phyloP scores from a whole-genome alignment of 805 yeast genomes.

The Yamadazyma olivae region DNA sequence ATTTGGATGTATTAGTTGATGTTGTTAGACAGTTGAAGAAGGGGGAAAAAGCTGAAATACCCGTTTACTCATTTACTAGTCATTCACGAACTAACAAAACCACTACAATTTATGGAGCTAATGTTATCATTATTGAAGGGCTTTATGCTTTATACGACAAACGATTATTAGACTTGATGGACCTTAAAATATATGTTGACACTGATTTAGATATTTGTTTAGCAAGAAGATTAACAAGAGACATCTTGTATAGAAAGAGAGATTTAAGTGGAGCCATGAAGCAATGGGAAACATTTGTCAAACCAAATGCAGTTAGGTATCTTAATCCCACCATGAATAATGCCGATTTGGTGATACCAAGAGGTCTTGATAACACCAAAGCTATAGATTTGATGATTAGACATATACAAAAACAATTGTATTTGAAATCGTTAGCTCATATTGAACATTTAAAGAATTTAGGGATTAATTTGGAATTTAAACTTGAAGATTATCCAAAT shows the following conservation, averaged over 20 bases:
- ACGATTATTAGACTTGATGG: constrained; percentile 71
- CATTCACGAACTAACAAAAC: constrained; percentile 65
- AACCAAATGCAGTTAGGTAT: constrained; percentile 80
- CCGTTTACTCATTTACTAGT: constrained; percentile 59
- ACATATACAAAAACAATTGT: constrained; percentile 73
- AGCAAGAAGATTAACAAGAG: constrained; percentile 84
- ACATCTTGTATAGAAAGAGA: constrained; percentile 81
- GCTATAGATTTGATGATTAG: constrained; percentile 79
- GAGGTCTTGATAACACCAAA: constrained; percentile 77
- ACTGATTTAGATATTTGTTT: constrained; percentile 92
- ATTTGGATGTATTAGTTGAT: constrained; percentile 65
- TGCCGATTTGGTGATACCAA: constrained; percentile 89
- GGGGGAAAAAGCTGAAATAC: constrained; percentile 51
- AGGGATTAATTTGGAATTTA: constrained; percentile 41
- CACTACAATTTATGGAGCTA: constrained; percentile 88
- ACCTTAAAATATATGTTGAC: constrained; percentile 85
- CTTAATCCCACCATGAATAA: constrained; percentile 72
- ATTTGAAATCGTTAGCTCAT: constrained; percentile 64
- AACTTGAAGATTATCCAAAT: constrained; percentile 23
- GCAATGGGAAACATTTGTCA: constrained; percentile 90
- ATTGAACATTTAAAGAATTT: constrained; percentile 58
- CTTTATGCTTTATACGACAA: constrained; percentile 76
- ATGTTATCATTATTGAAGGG: constrained; percentile 90
- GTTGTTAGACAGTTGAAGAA: constrained; percentile 64
- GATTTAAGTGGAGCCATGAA: constrained; percentile 76